Evolutionary conservation across 116 monocot species (phyloP).

Genomic region (Cymodocea nodosa): DNA sequence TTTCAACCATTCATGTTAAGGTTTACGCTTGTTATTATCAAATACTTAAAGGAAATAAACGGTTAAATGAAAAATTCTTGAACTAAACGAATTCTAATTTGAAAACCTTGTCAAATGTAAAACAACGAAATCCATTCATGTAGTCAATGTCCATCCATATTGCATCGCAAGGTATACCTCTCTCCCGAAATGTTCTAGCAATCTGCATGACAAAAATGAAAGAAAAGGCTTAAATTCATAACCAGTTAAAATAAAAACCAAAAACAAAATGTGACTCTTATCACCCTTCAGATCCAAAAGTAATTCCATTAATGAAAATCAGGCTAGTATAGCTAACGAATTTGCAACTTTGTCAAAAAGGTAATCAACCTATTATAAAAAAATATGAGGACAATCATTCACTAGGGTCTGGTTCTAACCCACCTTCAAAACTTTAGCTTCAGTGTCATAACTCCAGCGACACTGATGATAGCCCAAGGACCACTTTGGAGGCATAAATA

Average conservation of each 20-base stretch:
- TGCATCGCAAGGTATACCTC: conserved; percentile 91
- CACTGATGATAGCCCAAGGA: conserved; percentile 95
- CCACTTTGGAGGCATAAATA: conserved; percentile 99
- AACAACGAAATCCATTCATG: conserved; percentile 98
- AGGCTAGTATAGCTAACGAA: no score
- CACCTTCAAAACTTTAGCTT: conserved; percentile 70
- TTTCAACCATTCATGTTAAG: no score
- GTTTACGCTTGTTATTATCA: no score
- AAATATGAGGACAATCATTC: neutral
- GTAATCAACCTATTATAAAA: neutral
- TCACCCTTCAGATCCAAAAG: no score
- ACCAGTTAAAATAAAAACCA: no score
- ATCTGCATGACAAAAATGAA: conserved; percentile 26
- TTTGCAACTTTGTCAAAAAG: no score
- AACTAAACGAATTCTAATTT: neutral
- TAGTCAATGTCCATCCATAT: conserved; percentile 99
- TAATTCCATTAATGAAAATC: no score
- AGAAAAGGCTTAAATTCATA: no score
- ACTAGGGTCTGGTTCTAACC: neutral
- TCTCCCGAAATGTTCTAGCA: conserved; percentile 86
- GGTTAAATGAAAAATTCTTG: no score
- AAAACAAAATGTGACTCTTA: no score
- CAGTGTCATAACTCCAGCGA: conserved; percentile 85
- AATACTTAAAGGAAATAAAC: no score
- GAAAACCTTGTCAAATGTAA: conserved; percentile 78